Evolutionary conservation across 306 rosid genomes (phyloP).

Genomic region (Citrullus amarus): DNA sequence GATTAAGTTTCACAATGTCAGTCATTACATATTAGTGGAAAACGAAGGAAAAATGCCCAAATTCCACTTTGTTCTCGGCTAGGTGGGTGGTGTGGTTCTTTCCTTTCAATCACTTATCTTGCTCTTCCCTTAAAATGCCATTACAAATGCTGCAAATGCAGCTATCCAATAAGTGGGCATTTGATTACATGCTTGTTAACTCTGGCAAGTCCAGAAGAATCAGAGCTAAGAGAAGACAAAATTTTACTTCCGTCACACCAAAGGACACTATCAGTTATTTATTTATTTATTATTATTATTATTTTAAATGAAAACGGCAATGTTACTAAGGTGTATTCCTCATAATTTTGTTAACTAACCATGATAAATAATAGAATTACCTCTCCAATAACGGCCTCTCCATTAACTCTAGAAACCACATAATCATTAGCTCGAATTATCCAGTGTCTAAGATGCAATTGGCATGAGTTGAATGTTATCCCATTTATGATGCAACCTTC

Average conservation of each 20-base stretch:
- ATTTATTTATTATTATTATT: too few relatives aligned
- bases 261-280: background rate
- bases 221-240: too few relatives aligned
- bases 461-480: constrained; percentile 54
- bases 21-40: too few relatives aligned
- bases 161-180: too few relatives aligned
- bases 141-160: too few relatives aligned
- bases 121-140: too few relatives aligned
- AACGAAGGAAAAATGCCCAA: too few relatives aligned
- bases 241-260: too few relatives aligned
- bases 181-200: too few relatives aligned
- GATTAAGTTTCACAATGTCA: too few relatives aligned
- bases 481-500: constrained; percentile 62
- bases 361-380: constrained; percentile 16
- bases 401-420: constrained; percentile 33
- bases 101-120: background rate
- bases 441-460: constrained; percentile 71
- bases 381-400: constrained; percentile 80
- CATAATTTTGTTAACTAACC: background rate
- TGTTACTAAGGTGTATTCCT: background rate
- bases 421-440: constrained; percentile 38
- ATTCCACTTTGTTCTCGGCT: background rate
- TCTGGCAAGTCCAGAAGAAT: too few relatives aligned
- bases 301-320: too few relatives aligned
- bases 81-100: background rate